Evolutionary conservation across 2,329 filamentous ascomycete species (phyloP).

Genomic region (Hypoxylon sp.): DNA sequence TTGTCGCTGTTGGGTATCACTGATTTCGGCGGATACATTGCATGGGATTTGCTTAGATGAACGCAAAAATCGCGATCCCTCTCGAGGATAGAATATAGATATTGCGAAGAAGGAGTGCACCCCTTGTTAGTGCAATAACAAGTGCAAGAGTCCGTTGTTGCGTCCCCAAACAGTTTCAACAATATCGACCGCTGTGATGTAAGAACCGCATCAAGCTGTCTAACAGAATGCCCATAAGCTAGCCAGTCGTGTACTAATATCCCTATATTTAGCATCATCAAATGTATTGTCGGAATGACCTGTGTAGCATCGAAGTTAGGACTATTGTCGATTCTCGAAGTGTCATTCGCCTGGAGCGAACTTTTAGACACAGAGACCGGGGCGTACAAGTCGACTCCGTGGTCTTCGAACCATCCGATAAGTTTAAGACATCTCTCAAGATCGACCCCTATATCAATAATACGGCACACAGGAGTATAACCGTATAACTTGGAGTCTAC

Average conservation of each 20-base stretch:
- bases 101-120: slow-evolving; percentile 6
- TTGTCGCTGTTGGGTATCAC: too few relatives aligned
- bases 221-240: too few relatives aligned
- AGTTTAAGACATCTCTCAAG: background rate
- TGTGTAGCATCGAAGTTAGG: background rate
- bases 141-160: background rate
- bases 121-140: slow-evolving; percentile 4
- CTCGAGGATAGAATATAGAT: background rate
- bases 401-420: slow-evolving; percentile 3
- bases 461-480: background rate
- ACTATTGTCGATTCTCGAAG: background rate
- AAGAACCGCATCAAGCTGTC: background rate
- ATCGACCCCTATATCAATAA: background rate
- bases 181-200: background rate
- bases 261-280: background rate
- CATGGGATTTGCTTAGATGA: too few relatives aligned
- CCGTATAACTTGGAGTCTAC: background rate
- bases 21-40: too few relatives aligned
- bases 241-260: background rate
- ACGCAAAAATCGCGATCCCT: too few relatives aligned
- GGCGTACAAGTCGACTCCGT: slow-evolving; percentile 3
- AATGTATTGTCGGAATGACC: background rate
- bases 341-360: background rate
- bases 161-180: background rate
- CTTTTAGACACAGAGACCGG: background rate